Evolutionary conservation across 2,329 filamentous ascomycete species (phyloP).

Genomic region (Nemania abortiva): DNA sequence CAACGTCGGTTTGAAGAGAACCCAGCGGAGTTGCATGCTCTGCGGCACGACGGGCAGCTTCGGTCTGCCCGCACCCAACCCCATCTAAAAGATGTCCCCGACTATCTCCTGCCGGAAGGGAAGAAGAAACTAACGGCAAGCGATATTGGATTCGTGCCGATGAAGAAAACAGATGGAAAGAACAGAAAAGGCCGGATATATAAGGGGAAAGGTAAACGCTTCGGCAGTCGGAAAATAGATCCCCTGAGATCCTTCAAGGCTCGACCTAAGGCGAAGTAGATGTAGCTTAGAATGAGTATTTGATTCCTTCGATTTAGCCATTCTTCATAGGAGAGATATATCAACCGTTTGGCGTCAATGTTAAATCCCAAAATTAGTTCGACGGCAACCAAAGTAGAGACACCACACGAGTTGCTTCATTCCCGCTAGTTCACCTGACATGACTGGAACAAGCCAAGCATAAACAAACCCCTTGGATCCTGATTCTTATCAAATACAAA

Average conservation of each 20-base stretch:
- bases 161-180: constrained; percentile 66
- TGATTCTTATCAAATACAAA: too few relatives aligned
- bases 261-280: constrained; percentile 58
- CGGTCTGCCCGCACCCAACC: constrained; percentile 85
- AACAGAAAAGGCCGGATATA: constrained; percentile 57
- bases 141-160: constrained; percentile 81
- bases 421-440: too few relatives aligned
- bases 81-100: constrained; percentile 89
- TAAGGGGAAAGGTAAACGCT: constrained; percentile 64
- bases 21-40: constrained; percentile 85
- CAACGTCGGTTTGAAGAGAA: constrained; percentile 98
- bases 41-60: constrained; percentile 91
- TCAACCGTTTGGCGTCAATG: not conserved
- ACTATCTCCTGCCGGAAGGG: constrained; percentile 89
- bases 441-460: too few relatives aligned
- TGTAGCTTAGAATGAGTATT: constrained; percentile 20
- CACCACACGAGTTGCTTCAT: not conserved
- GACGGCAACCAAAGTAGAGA: not conserved
- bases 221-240: constrained; percentile 76
- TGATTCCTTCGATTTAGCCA: not conserved
- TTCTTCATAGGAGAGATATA: not conserved
- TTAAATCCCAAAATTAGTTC: not conserved
- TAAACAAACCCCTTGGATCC: too few relatives aligned
- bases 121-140: constrained; percentile 74
- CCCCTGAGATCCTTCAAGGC: constrained; percentile 91